Evolutionary conservation across 2,329 filamentous ascomycete genomes (phyloP).

Genomic region (Penicillium brasilianum): DNA sequence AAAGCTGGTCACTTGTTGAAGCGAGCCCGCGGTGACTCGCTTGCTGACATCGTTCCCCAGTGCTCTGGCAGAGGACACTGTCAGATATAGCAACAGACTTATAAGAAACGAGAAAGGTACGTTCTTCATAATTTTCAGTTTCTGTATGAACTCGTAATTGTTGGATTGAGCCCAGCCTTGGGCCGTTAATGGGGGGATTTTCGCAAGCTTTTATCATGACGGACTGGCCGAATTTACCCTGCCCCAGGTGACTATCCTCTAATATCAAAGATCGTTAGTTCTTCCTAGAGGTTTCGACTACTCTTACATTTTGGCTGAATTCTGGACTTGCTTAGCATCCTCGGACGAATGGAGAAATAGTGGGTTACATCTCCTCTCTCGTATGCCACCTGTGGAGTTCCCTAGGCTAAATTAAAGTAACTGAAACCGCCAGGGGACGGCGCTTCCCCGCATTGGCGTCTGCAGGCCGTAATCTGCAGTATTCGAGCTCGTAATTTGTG

Average conservation of each 20-base stretch:
- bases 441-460: neutral
- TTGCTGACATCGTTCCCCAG: constrained; percentile 3
- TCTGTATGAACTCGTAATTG: neutral
- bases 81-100: neutral
- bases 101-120: constrained; percentile 1
- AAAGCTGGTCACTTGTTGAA: constrained; percentile 6
- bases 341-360: neutral
- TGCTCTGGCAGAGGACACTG: neutral
- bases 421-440: neutral
- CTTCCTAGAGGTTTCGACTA: neutral
- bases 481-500: neutral
- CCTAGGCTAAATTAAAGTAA: neutral
- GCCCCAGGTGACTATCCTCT: neutral
- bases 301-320: neutral
- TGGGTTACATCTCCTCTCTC: neutral
- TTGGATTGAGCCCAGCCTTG: neutral
- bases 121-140: neutral
- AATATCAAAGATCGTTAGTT: neutral
- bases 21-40: constrained; percentile 3
- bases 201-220: neutral
- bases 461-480: neutral
- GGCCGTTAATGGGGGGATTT: neutral
- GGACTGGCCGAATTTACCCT: neutral
- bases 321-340: neutral
- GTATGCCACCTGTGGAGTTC: neutral